Conservation (phyloP, 2,329 filamentous ascomycete species). For the Exserohilum turcica region DNA sequence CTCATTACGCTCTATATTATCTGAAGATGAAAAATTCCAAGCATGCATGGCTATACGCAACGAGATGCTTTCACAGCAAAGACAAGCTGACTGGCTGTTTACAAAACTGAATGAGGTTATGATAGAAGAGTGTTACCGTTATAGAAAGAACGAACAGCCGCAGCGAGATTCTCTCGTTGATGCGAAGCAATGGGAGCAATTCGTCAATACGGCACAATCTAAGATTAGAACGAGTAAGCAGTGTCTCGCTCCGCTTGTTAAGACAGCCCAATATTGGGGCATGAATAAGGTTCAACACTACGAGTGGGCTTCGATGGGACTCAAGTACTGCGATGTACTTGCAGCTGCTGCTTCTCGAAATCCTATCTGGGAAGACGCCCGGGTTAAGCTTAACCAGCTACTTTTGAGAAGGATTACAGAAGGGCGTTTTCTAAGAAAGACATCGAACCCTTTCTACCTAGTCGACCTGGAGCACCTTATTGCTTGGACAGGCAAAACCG, state of each 20-base stretch:
- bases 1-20: not conserved
- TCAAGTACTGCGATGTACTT: conserved; percentile 20
- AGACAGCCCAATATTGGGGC: conserved; percentile 12
- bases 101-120: not conserved
- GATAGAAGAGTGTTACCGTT: conserved; percentile 2
- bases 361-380: conserved; percentile 17
- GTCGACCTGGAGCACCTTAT: conserved; percentile 14
- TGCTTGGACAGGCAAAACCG: conserved; percentile 6
- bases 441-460: conserved; percentile 13
- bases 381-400: conserved; percentile 21
- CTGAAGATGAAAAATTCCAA: conserved; percentile 2
- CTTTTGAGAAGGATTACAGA: conserved; percentile 19
- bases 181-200: conserved; percentile 19
- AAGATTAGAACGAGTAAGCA: conserved; percentile 12
- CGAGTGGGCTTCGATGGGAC: conserved; percentile 15
- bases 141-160: conserved; percentile 1
- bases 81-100: not conserved
- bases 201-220: conserved; percentile 8
- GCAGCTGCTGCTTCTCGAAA: conserved; percentile 14
- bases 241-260: conserved; percentile 19
- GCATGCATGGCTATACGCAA: not conserved
- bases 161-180: conserved; percentile 3
- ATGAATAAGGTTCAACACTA: conserved; percentile 20
- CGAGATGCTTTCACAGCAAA: not conserved
- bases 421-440: conserved; percentile 5